Percentiles rank a stretch among this genome's conserved stretches.
Conservation (phyloP, 73 alveolate genomes). For the Halteria grandinella region DNA sequence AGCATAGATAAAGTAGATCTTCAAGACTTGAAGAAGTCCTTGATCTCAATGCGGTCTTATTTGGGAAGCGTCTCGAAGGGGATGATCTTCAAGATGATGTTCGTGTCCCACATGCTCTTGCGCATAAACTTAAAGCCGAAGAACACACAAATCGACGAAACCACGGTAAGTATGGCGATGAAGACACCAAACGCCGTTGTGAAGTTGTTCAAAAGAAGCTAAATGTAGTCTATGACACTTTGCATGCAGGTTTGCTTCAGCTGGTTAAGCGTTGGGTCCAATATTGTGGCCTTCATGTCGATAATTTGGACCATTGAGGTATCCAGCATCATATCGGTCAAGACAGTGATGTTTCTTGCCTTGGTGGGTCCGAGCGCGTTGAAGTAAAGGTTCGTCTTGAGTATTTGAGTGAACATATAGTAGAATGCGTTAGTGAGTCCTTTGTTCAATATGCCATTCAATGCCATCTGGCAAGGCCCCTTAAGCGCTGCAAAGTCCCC, state of each 20-base stretch:
- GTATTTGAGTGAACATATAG: conserved; percentile 30
- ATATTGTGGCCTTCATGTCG: conserved; percentile 22
- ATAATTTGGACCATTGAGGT: conserved; percentile 6
- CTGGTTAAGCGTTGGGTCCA: conserved; percentile 21
- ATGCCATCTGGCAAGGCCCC: conserved; percentile 8
- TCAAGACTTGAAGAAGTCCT: conserved; percentile 34
- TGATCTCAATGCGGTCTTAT: conserved; percentile 14
- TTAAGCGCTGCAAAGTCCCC: neutral
- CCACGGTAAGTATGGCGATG: neutral
- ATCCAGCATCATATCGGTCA: neutral
- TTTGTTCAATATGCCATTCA: conserved; percentile 7
- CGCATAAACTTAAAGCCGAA: neutral
- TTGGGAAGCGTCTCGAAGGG: conserved; percentile 42
- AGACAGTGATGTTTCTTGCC: neutral
- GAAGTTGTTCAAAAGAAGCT: neutral
- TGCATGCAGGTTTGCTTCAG: conserved; percentile 13
- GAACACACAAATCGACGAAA: neutral
- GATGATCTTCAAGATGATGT: conserved; percentile 22
- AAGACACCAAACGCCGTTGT: conserved; percentile 11
- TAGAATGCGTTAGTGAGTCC: conserved; percentile 32
- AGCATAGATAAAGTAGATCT: neutral
- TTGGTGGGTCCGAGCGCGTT: too few relatives aligned
- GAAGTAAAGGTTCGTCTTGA: conserved; percentile 4
- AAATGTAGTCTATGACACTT: neutral
- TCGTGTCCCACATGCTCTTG: conserved; percentile 41